Evolutionary conservation across 352 stramenopile species (phyloP).

Genomic region (Thalassiosira hispida): DNA sequence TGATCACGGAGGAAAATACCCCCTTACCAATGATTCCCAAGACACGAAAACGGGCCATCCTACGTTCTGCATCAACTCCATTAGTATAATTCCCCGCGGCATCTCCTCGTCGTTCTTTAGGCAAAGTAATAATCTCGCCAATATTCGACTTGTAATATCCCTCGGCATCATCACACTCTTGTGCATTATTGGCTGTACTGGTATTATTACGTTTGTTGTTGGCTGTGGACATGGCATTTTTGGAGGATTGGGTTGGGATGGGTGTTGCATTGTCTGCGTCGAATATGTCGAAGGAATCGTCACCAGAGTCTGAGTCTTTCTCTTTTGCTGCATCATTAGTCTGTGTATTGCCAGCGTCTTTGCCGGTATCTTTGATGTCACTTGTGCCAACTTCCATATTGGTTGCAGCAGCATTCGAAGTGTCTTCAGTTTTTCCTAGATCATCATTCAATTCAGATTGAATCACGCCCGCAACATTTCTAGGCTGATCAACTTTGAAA

Average conservation of each 20-base stretch:
- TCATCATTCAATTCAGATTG: conserved; percentile 38
- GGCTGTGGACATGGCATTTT: conserved; percentile 13
- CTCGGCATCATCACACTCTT: conserved; percentile 95
- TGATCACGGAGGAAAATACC: conserved; percentile 98
- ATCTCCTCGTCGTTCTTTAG: conserved; percentile 61
- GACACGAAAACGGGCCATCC: conserved; percentile 90
- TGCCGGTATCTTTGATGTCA: background rate
- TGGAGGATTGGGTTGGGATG: conserved; percentile 23
- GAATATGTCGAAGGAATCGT: conserved; percentile 55
- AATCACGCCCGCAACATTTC: conserved; percentile 43
- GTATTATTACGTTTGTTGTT: conserved; percentile 23
- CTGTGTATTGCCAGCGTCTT: too few relatives aligned
- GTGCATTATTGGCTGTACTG: conserved; percentile 39
- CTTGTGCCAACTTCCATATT: conserved; percentile 9
- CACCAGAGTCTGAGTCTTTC: background rate
- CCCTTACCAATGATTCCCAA: conserved; percentile 94
- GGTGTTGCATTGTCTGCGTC: conserved; percentile 27
- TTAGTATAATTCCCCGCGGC: background rate
- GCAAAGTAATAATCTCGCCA: conserved; percentile 89
- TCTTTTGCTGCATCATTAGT: conserved; percentile 10
- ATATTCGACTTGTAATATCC: conserved; percentile 97
- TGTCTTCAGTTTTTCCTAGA: conserved; percentile 19
- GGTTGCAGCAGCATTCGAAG: conserved; percentile 52
- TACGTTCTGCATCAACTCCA: conserved; percentile 6
- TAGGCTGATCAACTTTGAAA: conserved; percentile 38